Evolutionary conservation across 805 yeast genomes (phyloP), one percentile per base, ranked within the genome.

Genomic region (Isabelozyma gotoi): DNA sequence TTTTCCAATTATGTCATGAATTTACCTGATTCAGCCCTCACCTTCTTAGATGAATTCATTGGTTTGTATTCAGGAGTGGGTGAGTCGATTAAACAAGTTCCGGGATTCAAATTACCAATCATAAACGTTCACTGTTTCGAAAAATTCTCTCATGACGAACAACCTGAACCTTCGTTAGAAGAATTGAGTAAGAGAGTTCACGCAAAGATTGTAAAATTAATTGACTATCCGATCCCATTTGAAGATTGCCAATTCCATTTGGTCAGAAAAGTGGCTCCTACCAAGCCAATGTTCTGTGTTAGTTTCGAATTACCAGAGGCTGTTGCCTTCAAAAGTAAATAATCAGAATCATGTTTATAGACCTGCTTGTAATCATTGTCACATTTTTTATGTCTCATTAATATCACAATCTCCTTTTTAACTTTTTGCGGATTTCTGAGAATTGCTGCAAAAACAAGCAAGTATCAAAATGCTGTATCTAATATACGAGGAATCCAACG

Each of bases 251-350:
- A 65, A 0, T 86, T 92, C 65, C 98, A 92, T 57, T 68, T 85
- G 50, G 99, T 94, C 7, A 81, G 99, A 59, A 84, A 83, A 60
- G 99, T 94, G 6, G 92, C 99, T 1, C 99, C 99, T 3, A 88
- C 97, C 5, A 94, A 94, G 59, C 92, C 92, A 27, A 94, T 94
- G 99, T 91, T 80, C 60, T 89, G 97, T 65, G 86, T 89, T 3
- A 73, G 90, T 5, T 91, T 91, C 64, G 63, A 64, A 55, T 72
- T 94, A 24, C 95, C 96, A 0, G 74, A 72, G 51, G 80, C 76
- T 45, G 81, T 84, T 41, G 88, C 86, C 6, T 83, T 82, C 41
- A 61, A 52, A 48, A 50, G 54, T 33, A 20, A 18, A 33, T 24
- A 32, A 20, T 29, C 32, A n/a, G n/a, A 27, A n/a, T 33, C 14